Percentiles rank a stretch among this genome's conserved stretches.
Conservation (phyloP, 371 early-diverging fungal species). For the Mortierella sp. region DNA sequence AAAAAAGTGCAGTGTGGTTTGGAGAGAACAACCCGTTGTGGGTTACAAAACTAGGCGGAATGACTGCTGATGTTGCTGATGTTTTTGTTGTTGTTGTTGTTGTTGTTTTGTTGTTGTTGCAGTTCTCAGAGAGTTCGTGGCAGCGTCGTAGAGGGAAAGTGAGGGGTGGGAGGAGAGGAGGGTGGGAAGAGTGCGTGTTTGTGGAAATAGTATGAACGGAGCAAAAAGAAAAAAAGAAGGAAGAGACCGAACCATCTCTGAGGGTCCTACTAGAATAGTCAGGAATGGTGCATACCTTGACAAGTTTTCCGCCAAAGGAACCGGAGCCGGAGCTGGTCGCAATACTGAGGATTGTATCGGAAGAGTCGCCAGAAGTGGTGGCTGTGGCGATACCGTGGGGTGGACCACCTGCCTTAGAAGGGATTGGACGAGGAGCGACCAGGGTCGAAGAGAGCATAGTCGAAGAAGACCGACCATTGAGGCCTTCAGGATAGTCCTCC, state of each 20-base stretch:
- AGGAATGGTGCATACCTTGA: conserved; percentile 24
- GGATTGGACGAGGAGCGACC: conserved; percentile 11
- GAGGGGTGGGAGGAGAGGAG: conserved; percentile 2
- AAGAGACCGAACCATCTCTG: not conserved
- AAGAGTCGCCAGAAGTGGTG: not conserved
- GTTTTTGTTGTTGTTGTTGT: not conserved
- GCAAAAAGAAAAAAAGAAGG: conserved; percentile 1
- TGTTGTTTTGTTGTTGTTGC: too few relatives aligned
- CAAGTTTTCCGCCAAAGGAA: conserved; percentile 40
- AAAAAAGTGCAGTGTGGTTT: conserved; percentile 16
- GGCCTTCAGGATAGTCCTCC: conserved; percentile 23
- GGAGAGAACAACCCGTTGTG: not conserved
- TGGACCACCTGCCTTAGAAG: conserved; percentile 18
- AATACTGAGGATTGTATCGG: conserved; percentile 24
- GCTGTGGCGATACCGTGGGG: conserved; percentile 4
- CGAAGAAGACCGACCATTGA: not conserved
- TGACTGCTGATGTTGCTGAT: not conserved
- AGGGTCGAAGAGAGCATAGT: conserved; percentile 16
- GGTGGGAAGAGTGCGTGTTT: conserved; percentile 16
- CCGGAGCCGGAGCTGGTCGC: conserved; percentile 10
- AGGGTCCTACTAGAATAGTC: not conserved
- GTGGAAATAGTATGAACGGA: too few relatives aligned
- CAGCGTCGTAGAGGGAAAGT: not conserved
- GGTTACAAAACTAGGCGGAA: not conserved
- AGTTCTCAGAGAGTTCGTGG: too few relatives aligned